Base-by-base conservation (phyloP, 306 rosid species). In the Cucumis melo region DNA sequence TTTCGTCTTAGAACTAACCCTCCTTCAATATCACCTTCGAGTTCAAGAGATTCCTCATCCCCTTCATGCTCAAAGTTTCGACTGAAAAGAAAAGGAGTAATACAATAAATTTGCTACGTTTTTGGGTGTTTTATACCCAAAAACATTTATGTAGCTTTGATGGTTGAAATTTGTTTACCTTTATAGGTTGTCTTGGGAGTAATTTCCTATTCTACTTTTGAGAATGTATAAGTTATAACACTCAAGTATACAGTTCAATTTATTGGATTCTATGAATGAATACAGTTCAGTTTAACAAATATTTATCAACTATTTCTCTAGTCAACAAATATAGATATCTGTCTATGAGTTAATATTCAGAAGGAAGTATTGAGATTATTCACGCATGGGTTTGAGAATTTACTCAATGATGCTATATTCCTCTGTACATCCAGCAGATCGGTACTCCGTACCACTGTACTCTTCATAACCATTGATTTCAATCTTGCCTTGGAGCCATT, bases 341-440 rank as follows among this genome's bases (percentile, higher is more conserved):
- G 41, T 44, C 3, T n/a, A 36, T 3, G 36, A 42, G 75, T 21
- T 41, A 44, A 20, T 23, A 68, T 68, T 12, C 1, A 44, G 38
- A 46, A 20, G 24, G 16, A 67, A 8, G 16, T 67, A 44, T 41
- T 42, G 56, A 41, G 36, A 2, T 41, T 15, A 23, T 23, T 46
- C 8, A 38, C 56, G 36, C 7, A 74, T 24, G 11, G 65, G 21
- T 32, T 32, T 55, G 27, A 27, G 55, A 79, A 87, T 93, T 84
- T 82, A 93, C 98, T 86, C 85, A 24, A 88, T 78, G 68, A 93
- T 85, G 68, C 73, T 67, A 79, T 93, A 93, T 85, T 89, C 98
- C 87, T 93, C 98, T 1, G 96, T 76, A 83, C 97, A 93, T 80
- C 98, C 98, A 78, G 97, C 96, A 78, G 97, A 93, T 15, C 91